phyloP scores from a whole-genome alignment of 805 yeast species.

The Sugiyamaella qingdaonensis region DNA sequence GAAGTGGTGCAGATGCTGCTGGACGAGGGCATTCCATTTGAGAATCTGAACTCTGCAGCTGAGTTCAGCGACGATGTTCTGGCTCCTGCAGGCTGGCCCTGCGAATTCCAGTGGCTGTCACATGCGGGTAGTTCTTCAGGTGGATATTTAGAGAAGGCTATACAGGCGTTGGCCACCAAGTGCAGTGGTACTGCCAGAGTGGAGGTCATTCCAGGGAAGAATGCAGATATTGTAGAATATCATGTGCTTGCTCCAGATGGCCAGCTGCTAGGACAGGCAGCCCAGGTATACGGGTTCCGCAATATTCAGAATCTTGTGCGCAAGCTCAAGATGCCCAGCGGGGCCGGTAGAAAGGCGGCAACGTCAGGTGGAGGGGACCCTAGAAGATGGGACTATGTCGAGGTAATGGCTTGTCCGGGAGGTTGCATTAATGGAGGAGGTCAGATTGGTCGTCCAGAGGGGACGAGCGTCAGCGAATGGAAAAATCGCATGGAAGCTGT shows the following conservation, averaged over 20 bases:
- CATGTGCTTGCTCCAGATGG: constrained; percentile 42
- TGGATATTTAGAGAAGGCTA: constrained; percentile 75
- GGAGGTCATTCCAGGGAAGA: constrained; percentile 52
- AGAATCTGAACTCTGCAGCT: constrained; percentile 9
- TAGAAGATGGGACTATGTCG: constrained; percentile 70
- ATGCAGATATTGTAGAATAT: constrained; percentile 70
- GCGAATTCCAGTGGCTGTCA: constrained; percentile 59
- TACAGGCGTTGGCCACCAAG: constrained; percentile 32
- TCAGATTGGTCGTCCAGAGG: constrained; percentile 51
- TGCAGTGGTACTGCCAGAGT: constrained; percentile 31
- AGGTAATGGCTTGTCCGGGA: constrained; percentile 97
- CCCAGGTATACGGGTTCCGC: constrained; percentile 83
- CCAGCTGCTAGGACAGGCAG: constrained; percentile 49
- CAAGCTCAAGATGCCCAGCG: constrained; percentile 52
- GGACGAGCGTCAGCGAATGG: constrained; percentile 30
- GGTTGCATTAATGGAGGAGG: constrained; percentile 99
- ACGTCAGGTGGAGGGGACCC: constrained; percentile 47
- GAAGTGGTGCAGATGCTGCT: constrained; percentile 73
- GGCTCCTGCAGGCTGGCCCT: constrained; percentile 64
- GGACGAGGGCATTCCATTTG: constrained; percentile 40
- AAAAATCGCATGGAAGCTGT: constrained; percentile 30
- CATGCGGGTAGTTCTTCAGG: constrained; percentile 84
- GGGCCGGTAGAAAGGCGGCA: constrained; percentile 22
- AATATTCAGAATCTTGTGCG: constrained; percentile 93
- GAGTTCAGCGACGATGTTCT: constrained; percentile 6